Evolutionary conservation across 129 eudicot genomes (phyloP).

Genomic region (Ambrosia artemisiifolia): DNA sequence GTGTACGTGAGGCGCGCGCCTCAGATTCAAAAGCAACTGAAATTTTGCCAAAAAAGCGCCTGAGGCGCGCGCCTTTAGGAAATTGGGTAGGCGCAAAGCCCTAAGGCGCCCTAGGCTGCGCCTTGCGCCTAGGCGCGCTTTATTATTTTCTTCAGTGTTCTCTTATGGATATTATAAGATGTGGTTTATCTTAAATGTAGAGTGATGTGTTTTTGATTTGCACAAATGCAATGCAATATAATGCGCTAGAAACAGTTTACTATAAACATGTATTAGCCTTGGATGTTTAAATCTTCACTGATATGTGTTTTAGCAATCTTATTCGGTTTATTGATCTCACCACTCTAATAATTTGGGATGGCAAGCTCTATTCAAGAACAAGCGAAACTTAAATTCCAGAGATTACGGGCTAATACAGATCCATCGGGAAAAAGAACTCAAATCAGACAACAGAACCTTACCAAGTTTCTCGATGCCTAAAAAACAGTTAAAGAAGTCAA

Average conservation of each 20-base stretch:
- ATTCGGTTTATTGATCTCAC: slow-evolving; percentile 30
- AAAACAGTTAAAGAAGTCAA: slow-evolving; percentile 58
- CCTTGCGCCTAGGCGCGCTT: no score
- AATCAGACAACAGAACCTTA: slow-evolving; percentile 44
- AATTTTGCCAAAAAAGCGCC: no score
- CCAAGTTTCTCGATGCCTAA: slow-evolving; percentile 39
- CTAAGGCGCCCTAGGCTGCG: no score
- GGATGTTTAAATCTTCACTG: background rate
- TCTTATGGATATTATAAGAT: background rate
- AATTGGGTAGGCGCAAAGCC: no score
- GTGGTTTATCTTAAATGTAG: slow-evolving; percentile 50
- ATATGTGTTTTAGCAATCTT: background rate
- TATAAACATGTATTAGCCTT: slow-evolving; percentile 70
- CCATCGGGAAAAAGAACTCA: slow-evolving; percentile 58
- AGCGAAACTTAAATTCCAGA: slow-evolving; percentile 72
- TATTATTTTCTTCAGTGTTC: background rate
- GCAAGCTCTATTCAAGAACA: slow-evolving; percentile 90
- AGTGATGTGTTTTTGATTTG: slow-evolving; percentile 79
- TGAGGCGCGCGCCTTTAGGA: no score
- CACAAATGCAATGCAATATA: slow-evolving; percentile 93
- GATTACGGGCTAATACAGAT: slow-evolving; percentile 48
- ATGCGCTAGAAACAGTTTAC: slow-evolving; percentile 85
- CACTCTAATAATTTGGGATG: slow-evolving; percentile 40
- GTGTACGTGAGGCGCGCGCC: no score
- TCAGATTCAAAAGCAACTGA: no score